A percentile compares a stretch with the other conserved stretches of the same genome.
These are phyloP conservation scores for Austroboletus niveus DNA, from an alignment of 1,284 basidiomycete genomes.

Conservation along the genomic window DNA sequence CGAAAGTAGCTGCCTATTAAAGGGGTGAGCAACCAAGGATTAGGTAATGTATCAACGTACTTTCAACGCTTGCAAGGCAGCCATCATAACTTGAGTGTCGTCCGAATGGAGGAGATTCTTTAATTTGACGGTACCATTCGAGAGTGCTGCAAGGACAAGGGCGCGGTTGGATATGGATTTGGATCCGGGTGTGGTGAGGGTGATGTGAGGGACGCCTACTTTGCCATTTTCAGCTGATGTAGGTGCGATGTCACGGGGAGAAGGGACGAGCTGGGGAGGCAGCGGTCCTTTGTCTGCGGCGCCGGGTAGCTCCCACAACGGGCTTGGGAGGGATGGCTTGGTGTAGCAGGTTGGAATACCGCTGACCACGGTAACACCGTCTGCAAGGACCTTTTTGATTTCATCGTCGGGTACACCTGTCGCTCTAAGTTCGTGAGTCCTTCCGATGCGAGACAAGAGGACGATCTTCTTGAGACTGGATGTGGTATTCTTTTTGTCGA, in stretches of 20 bases:
- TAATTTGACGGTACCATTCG: constrained; percentile 83
- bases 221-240: not conserved
- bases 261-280: constrained; percentile 21
- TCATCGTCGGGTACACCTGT: constrained; percentile 59
- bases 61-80: constrained; percentile 84
- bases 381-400: constrained; percentile 79
- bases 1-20: constrained; percentile 77
- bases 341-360: constrained; percentile 48
- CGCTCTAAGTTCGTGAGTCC: constrained; percentile 90
- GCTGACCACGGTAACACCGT: constrained; percentile 73
- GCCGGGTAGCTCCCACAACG: constrained; percentile 21
- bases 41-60: constrained; percentile 37
- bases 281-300: constrained; percentile 14
- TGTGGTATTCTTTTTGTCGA: constrained; percentile 98
- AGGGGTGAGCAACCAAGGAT: constrained; percentile 4
- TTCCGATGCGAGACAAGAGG: constrained; percentile 86
- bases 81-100: constrained; percentile 99
- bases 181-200: constrained; percentile 91
- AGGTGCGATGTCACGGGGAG: not conserved
- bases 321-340: constrained; percentile 48
- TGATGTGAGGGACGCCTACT: constrained; percentile 42
- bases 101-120: constrained; percentile 95
- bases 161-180: constrained; percentile 98
- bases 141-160: constrained; percentile 90
- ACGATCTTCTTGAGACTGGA: constrained; percentile 88